These are phyloP conservation scores for Berberis vulgaris DNA, from an alignment of 164 flowering plant species.

Conservation along the genomic window DNA sequence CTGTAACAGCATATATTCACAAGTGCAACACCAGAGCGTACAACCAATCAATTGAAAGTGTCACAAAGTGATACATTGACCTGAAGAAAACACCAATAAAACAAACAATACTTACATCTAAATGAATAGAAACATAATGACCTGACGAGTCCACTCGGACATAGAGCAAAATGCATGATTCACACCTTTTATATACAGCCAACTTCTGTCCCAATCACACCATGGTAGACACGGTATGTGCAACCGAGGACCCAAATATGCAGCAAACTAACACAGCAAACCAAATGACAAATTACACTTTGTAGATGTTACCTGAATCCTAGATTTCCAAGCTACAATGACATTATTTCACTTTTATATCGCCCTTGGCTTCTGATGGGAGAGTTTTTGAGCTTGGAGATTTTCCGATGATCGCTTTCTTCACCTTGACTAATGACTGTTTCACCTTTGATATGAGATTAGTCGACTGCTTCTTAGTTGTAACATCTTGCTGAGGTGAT, in stretches of 20 bases:
- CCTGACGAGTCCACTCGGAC: constrained; percentile 5
- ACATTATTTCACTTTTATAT: constrained; percentile 34
- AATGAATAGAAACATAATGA: constrained; percentile 7
- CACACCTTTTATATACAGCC: constrained; percentile 19
- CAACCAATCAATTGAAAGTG: constrained; percentile 5
- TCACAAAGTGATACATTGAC: constrained; percentile 7
- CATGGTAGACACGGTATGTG: neutral
- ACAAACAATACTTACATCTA: constrained; percentile 15
- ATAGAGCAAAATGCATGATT: constrained; percentile 3
- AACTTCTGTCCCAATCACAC: constrained; percentile 10
- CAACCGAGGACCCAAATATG: constrained; percentile 1
- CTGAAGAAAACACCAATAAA: constrained; percentile 1
- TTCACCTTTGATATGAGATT: constrained; percentile 57
- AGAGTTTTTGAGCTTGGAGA: constrained; percentile 48
- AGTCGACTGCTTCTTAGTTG: constrained; percentile 32
- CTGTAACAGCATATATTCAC: neutral
- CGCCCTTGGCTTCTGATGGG: constrained; percentile 39
- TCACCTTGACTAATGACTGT: constrained; percentile 63
- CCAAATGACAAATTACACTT: neutral
- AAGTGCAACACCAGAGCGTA: constrained; percentile 1
- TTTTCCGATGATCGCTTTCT: constrained; percentile 73
- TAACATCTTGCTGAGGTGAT: constrained; percentile 18
- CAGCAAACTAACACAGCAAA: constrained; percentile 7
- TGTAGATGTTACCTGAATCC: neutral
- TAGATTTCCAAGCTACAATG: neutral